These are phyloP conservation scores for Xylaria sp. DNA, from an alignment of 2,329 filamentous ascomycete genomes.

Conservation along the genomic window DNA sequence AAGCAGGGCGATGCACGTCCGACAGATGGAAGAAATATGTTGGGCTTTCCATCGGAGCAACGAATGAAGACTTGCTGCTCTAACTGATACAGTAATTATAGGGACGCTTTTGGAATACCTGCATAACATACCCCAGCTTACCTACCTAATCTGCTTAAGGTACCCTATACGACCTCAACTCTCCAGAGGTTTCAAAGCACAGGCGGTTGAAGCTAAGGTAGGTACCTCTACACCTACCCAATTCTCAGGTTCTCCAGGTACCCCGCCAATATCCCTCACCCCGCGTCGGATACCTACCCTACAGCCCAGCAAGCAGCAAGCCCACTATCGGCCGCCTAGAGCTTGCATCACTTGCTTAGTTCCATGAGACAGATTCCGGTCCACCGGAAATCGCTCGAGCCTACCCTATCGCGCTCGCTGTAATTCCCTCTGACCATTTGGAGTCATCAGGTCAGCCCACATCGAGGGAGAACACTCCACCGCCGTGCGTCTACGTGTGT, in stretches of 20 bases:
- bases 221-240: neutral
- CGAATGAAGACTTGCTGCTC: neutral
- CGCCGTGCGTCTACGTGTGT: constrained; percentile 15
- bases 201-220: neutral
- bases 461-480: constrained; percentile 20
- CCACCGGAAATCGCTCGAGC: constrained; percentile 23
- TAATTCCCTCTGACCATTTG: constrained; percentile 23
- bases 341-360: too few relatives aligned
- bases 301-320: neutral
- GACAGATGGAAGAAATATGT: neutral
- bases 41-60: too few relatives aligned
- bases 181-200: neutral
- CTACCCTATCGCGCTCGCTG: constrained; percentile 19
- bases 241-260: constrained; percentile 6
- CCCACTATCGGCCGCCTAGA: constrained; percentile 3
- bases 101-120: constrained; percentile 15
- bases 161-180: neutral
- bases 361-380: constrained; percentile 25
- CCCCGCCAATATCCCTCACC: constrained; percentile 18
- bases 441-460: constrained; percentile 29
- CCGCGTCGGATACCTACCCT: neutral
- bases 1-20: neutral
- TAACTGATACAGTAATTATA: constrained; percentile 26
- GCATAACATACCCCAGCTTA: neutral
- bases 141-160: neutral